Evolutionary conservation across 2,329 filamentous ascomycete species (phyloP).

Genomic region (Beauveria sp.): DNA sequence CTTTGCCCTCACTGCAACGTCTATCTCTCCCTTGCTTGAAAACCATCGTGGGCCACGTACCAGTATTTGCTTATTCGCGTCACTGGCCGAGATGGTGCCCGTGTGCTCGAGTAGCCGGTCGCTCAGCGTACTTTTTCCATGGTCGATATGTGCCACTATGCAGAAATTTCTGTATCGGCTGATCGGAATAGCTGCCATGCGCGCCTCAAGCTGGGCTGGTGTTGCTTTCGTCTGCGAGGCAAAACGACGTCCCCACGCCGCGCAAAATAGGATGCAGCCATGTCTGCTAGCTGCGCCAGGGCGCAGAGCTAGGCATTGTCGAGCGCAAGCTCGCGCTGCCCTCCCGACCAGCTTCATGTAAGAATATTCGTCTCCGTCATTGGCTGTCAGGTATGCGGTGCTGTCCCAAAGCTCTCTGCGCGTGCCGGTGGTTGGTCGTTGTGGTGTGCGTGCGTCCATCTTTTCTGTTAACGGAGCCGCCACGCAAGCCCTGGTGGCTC

Average conservation of each 20-base stretch:
- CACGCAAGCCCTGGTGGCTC: not conserved
- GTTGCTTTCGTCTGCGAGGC: slow-evolving; percentile 20
- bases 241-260: not conserved
- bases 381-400: not conserved
- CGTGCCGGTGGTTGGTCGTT: not conserved
- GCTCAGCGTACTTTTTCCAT: slow-evolving; percentile 94
- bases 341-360: slow-evolving; percentile 32
- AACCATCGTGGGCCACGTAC: slow-evolving; percentile 19
- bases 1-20: not conserved
- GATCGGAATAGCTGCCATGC: slow-evolving; percentile 69
- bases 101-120: slow-evolving; percentile 90
- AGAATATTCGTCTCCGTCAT: not conserved
- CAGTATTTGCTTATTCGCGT: slow-evolving; percentile 84
- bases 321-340: slow-evolving; percentile 30
- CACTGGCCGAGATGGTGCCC: slow-evolving; percentile 78
- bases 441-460: not conserved
- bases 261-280: not conserved
- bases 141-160: slow-evolving; percentile 97
- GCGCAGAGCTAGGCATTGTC: slow-evolving; percentile 23
- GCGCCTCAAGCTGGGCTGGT: slow-evolving; percentile 30
- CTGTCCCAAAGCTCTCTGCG: not conserved
- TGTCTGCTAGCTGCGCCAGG: not conserved
- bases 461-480: not conserved
- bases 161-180: slow-evolving; percentile 89
- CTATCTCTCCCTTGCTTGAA: not conserved